Conservation (phyloP, 768 basidiomycete genomes). For the Baorangia bicolor region DNA sequence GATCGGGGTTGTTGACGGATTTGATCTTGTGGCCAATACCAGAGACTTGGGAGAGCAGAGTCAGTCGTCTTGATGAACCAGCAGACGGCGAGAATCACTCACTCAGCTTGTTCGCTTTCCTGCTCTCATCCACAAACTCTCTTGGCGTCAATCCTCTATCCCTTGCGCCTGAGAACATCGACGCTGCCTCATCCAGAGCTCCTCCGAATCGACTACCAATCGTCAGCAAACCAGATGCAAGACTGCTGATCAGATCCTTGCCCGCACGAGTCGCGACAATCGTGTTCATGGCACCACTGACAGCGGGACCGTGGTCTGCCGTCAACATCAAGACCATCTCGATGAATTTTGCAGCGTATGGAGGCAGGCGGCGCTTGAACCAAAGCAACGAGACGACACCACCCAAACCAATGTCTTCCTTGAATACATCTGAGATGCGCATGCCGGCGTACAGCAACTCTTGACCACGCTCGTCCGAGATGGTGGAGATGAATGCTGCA, state of each 20-base stretch:
- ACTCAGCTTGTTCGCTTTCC: constrained; percentile 95
- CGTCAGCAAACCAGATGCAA: constrained; percentile 94
- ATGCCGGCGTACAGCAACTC: constrained; percentile 98
- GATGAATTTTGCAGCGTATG: constrained; percentile 97
- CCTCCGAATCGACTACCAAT: constrained; percentile 99
- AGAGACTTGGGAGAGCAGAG: constrained; percentile 52
- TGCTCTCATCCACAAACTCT: constrained; percentile 93
- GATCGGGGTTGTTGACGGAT: constrained; percentile 94
- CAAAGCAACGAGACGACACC: constrained; percentile 95
- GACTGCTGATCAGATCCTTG: constrained; percentile 96
- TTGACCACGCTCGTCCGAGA: constrained; percentile 98
- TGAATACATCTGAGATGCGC: constrained; percentile 98
- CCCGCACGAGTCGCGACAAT: constrained; percentile 99
- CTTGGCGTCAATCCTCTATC: constrained; percentile 94
- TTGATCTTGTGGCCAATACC: constrained; percentile 99
- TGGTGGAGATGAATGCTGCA: constrained; percentile 98
- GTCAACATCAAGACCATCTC: constrained; percentile 99
- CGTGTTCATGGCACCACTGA: constrained; percentile 99
- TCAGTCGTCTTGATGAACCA: constrained; percentile 5
- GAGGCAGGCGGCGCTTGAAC: constrained; percentile 94
- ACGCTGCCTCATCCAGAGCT: constrained; percentile 95
- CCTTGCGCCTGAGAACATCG: constrained; percentile 91
- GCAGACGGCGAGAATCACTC: constrained; percentile 29
- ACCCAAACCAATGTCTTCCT: constrained; percentile 93
- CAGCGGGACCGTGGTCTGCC: constrained; percentile 96